phyloP scores from a whole-genome alignment of 2,329 filamentous ascomycete genomes.

The Podosphaera fusca region DNA sequence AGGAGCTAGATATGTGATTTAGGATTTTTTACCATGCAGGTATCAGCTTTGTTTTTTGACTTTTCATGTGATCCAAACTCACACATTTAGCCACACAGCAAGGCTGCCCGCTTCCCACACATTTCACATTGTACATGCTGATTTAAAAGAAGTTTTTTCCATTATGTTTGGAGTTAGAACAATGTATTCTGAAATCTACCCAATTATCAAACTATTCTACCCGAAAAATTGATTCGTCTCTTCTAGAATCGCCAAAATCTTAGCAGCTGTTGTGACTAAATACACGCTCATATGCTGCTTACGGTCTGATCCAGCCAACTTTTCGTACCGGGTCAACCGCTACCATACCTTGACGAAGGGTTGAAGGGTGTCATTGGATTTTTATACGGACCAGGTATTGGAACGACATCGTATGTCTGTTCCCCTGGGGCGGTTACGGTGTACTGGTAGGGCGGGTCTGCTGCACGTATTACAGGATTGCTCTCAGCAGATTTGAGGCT shows the following conservation, averaged over 20 bases:
- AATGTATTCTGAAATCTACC: no score
- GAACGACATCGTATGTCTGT: conserved; percentile 62
- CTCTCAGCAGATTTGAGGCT: conserved; percentile 39
- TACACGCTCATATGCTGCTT: not conserved
- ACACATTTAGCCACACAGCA: not conserved
- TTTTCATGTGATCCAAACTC: not conserved
- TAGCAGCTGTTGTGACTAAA: no score
- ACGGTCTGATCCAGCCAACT: not conserved
- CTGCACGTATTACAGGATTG: conserved; percentile 16
- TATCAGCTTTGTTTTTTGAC: no score
- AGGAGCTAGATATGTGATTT: no score
- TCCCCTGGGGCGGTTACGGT: conserved; percentile 54
- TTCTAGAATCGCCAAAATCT: no score
- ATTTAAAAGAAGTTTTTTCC: no score
- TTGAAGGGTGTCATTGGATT: conserved; percentile 16
- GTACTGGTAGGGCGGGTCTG: conserved; percentile 30
- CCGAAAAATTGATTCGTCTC: no score
- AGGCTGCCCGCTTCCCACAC: not conserved
- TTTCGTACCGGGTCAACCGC: not conserved
- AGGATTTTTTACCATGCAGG: no score
- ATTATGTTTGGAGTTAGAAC: no score
- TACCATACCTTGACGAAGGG: not conserved
- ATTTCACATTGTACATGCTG: no score
- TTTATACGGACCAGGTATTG: conserved; percentile 68
- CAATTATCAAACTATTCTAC: no score